Percentiles rank a stretch among this genome's conserved stretches.
Evolutionary conservation across 1,284 basidiomycete genomes (phyloP).

Genomic region (Moesziomyces sp.): DNA sequence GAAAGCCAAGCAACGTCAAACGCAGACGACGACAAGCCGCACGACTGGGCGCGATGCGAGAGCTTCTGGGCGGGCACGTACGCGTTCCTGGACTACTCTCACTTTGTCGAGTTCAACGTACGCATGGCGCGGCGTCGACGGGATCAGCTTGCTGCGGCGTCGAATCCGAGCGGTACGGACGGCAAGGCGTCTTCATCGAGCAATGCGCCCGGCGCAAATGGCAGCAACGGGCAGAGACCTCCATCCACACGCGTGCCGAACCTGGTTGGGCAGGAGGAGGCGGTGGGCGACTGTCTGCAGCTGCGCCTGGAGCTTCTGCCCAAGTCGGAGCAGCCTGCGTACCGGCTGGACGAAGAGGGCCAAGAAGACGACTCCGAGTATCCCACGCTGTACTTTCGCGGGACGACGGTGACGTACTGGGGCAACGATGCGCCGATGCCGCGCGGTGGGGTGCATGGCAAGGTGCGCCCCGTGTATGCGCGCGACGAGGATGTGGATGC

Average conservation of each 20-base stretch:
- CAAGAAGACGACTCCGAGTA: conserved; percentile 33
- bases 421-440: conserved; percentile 43
- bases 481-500: conserved; percentile 30
- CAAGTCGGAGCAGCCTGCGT: conserved; percentile 31
- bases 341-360: conserved; percentile 23
- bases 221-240: background rate
- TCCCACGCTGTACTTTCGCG: conserved; percentile 50
- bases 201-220: background rate
- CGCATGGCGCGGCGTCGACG: conserved; percentile 27
- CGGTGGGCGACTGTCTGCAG: conserved; percentile 53
- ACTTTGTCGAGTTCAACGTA: conserved; percentile 46
- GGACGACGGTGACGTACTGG: conserved; percentile 48
- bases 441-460: conserved; percentile 40
- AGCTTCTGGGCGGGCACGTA: conserved; percentile 51
- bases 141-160: conserved; percentile 4
- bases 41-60: conserved; percentile 56
- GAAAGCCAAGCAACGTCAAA: background rate
- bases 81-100: conserved; percentile 48
- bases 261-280: conserved; percentile 42
- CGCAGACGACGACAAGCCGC: conserved; percentile 37
- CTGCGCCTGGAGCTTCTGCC: conserved; percentile 49
- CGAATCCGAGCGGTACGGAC: background rate
- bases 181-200: conserved; percentile 1
- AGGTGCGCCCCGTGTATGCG: conserved; percentile 44
- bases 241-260: conserved; percentile 19